Evolutionary conservation across 495 filamentous ascomycete genomes (phyloP).

Genomic region (Aspergillus kassunensis): DNA sequence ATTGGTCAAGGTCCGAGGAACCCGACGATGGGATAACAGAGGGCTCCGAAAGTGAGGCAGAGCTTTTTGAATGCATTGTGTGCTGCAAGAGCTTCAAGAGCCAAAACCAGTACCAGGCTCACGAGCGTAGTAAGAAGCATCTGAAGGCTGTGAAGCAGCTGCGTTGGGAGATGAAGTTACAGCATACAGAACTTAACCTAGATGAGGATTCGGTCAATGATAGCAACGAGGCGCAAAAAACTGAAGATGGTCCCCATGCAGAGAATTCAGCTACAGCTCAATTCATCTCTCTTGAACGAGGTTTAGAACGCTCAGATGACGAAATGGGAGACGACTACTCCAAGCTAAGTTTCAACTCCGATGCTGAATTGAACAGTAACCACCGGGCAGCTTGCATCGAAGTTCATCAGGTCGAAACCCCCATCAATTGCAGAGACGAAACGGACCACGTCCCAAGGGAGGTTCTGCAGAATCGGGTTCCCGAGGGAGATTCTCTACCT

Average conservation of each 20-base stretch:
- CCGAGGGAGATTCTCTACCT: neutral
- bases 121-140: slow-evolving; percentile 97
- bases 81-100: slow-evolving; percentile 94
- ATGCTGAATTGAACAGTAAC: neutral
- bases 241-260: neutral
- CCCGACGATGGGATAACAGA: slow-evolving; percentile 55
- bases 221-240: neutral
- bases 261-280: neutral
- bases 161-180: slow-evolving; percentile 73
- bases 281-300: neutral
- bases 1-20: slow-evolving; percentile 66
- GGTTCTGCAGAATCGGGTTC: slow-evolving; percentile 32
- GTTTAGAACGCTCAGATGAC: neutral
- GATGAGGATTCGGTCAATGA: slow-evolving; percentile 3
- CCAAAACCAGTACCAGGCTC: slow-evolving; percentile 84
- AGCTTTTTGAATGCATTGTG: slow-evolving; percentile 81
- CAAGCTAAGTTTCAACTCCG: neutral
- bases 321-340: neutral
- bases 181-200: slow-evolving; percentile 52
- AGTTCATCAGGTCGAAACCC: neutral
- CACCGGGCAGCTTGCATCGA: neutral
- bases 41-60: slow-evolving; percentile 50
- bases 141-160: slow-evolving; percentile 76
- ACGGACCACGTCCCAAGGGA: slow-evolving; percentile 46
- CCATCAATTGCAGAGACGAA: neutral